Evolutionary conservation across 306 rosid genomes (phyloP).

Genomic region (Rosa chinensis): DNA sequence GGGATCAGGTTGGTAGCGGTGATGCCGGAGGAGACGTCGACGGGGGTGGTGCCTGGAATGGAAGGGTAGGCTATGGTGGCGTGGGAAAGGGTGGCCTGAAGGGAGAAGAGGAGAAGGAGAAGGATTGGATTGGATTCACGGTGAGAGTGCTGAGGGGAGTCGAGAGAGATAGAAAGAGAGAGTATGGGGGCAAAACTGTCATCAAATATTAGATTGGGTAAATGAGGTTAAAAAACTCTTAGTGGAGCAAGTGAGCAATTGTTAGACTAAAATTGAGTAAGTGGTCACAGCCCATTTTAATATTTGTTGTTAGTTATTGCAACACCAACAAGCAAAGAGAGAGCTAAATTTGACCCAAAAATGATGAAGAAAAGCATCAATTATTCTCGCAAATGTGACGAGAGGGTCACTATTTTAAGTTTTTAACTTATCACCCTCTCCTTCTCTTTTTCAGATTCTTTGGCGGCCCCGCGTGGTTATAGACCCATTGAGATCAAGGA

Average conservation of each 20-base stretch:
- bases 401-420: neutral
- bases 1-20: slow-evolving; percentile 34
- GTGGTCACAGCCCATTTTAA: too few relatives aligned
- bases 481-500: too few relatives aligned
- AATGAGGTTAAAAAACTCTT: too few relatives aligned
- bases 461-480: neutral
- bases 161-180: too few relatives aligned
- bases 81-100: too few relatives aligned
- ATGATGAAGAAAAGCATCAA: neutral
- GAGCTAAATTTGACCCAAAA: neutral
- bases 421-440: neutral
- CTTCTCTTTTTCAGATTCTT: neutral
- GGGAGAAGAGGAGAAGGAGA: too few relatives aligned
- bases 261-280: too few relatives aligned
- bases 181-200: too few relatives aligned
- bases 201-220: too few relatives aligned
- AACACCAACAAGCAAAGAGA: neutral
- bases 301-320: neutral
- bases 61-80: slow-evolving; percentile 54
- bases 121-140: too few relatives aligned
- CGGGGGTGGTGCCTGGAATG: slow-evolving; percentile 43
- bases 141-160: too few relatives aligned
- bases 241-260: too few relatives aligned
- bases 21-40: slow-evolving; percentile 26
- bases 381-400: neutral